A percentile compares a stretch with the other conserved stretches of the same genome.
Conservation (phyloP, 495 filamentous ascomycete genomes). For the Xylaria sp. region DNA sequence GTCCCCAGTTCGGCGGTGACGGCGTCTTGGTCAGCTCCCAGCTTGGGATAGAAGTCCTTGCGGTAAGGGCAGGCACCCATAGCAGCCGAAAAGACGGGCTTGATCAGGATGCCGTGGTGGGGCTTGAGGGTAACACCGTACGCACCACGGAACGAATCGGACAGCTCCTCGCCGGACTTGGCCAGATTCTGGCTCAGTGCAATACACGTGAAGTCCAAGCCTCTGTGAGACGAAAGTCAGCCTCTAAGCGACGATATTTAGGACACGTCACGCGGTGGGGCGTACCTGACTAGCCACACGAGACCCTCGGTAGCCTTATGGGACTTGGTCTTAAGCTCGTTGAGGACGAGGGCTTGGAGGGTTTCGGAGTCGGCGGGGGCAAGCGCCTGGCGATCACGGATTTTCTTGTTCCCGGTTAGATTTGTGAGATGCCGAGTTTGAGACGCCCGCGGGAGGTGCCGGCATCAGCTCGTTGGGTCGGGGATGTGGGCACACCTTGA, state of each 20-base stretch:
- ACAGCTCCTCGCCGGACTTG: conserved; percentile 73
- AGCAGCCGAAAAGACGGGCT: conserved; percentile 87
- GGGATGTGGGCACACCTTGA: conserved; percentile 68
- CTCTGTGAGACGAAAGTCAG: conserved; percentile 56
- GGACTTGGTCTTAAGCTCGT: conserved; percentile 86
- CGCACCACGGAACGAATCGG: conserved; percentile 82
- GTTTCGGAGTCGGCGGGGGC: conserved; percentile 78
- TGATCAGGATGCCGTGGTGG: conserved; percentile 85
- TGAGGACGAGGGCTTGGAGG: conserved; percentile 81
- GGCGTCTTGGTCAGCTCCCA: conserved; percentile 70
- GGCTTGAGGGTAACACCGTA: conserved; percentile 87
- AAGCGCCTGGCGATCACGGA: conserved; percentile 80
- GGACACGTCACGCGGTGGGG: conserved; percentile 8
- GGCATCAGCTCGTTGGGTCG: not conserved
- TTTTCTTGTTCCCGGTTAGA: conserved; percentile 69
- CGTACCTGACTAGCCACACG: conserved; percentile 88
- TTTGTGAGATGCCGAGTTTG: not conserved
- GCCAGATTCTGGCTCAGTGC: conserved; percentile 79
- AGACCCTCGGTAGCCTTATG: conserved; percentile 87
- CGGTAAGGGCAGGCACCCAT: conserved; percentile 93
- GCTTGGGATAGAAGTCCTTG: conserved; percentile 86
- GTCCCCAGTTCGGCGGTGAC: conserved; percentile 65
- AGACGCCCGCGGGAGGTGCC: not conserved
- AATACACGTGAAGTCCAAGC: conserved; percentile 88
- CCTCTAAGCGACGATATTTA: not conserved